Conservation (phyloP, 257 asterid species). For the Salvia rosmarinus region DNA sequence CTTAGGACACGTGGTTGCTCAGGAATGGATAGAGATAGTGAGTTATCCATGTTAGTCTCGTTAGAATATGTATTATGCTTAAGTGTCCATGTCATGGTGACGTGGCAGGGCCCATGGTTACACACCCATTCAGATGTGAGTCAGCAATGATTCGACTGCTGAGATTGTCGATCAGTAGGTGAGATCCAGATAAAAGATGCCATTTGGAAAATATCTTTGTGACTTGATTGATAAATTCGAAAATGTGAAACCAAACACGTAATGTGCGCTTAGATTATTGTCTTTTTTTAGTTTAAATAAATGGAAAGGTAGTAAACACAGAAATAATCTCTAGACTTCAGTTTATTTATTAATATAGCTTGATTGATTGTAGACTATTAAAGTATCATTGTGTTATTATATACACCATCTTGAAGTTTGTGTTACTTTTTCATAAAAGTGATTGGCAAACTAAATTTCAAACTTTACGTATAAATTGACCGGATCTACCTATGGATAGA, state of each 20-base stretch:
- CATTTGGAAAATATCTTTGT: neutral
- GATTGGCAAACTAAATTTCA: neutral
- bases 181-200: neutral
- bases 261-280: neutral
- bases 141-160: conserved; percentile 1
- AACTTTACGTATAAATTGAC: no score
- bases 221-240: neutral
- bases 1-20: neutral
- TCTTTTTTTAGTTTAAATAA: neutral
- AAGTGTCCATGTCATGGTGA: neutral
- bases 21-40: neutral
- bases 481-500: no score
- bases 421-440: no score
- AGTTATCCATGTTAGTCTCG: neutral
- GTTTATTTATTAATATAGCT: neutral
- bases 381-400: no score
- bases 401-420: no score
- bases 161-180: neutral
- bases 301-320: neutral
- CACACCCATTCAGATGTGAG: neutral
- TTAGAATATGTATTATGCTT: neutral
- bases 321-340: neutral
- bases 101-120: neutral
- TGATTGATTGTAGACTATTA: no score
- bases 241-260: neutral